phyloP scores from a whole-genome alignment of 2,329 filamentous ascomycete species.

The Neurospora sp. region DNA sequence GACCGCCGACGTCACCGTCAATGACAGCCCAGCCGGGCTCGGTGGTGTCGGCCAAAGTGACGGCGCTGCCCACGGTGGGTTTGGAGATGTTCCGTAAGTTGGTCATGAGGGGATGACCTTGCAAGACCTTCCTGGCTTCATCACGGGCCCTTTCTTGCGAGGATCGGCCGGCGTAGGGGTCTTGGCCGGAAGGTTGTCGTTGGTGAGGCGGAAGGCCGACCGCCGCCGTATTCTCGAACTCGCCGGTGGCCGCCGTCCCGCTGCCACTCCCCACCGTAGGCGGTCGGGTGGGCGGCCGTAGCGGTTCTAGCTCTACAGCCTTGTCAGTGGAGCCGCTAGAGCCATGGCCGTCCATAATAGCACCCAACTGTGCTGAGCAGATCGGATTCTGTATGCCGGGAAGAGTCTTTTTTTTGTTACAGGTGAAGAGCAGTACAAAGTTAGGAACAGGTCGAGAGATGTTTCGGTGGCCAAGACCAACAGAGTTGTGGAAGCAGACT shows the following conservation, averaged over 20 bases:
- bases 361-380: neutral
- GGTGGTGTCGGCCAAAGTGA: neutral
- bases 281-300: neutral
- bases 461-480: neutral
- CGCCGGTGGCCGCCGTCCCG: neutral
- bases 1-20: conserved; percentile 31
- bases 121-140: neutral
- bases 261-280: neutral
- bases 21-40: conserved; percentile 31
- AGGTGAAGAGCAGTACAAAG: neutral
- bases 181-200: neutral
- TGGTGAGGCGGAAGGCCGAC: neutral
- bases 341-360: neutral
- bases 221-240: neutral
- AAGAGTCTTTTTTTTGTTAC: neutral
- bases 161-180: neutral
- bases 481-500: neutral
- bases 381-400: neutral
- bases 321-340: neutral
- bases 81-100: neutral
- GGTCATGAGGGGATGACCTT: neutral
- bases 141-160: neutral
- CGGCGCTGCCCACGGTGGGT: neutral
- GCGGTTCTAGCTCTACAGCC: neutral
- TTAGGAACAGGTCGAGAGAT: neutral